A percentile compares a stretch with the other conserved stretches of the same genome.
phyloP scores from a whole-genome alignment of 2,329 filamentous ascomycete species.

The Rutstroemia sp. region DNA sequence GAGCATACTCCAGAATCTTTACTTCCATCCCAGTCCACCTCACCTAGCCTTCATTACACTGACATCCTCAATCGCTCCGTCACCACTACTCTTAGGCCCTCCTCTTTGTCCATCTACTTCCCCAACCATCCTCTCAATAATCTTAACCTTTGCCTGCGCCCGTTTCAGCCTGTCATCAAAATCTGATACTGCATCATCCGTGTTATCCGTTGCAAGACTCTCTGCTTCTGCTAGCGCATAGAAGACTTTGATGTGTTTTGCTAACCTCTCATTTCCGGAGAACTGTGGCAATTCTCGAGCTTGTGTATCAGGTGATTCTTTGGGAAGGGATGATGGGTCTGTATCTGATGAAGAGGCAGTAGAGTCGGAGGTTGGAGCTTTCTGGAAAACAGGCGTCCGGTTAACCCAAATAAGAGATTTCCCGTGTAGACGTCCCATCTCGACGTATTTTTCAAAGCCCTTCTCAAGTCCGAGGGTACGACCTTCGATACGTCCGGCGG shows the following conservation, averaged over 20 bases:
- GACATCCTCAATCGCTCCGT: constrained; percentile 41
- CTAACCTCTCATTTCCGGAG: constrained; percentile 55
- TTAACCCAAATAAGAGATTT: constrained; percentile 79
- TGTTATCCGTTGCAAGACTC: constrained; percentile 72
- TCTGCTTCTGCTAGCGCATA: constrained; percentile 72
- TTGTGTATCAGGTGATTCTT: not conserved
- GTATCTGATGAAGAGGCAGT: not conserved
- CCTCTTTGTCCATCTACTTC: constrained; percentile 27
- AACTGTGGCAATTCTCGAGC: constrained; percentile 30
- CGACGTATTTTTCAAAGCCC: constrained; percentile 86
- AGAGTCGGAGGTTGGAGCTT: not conserved
- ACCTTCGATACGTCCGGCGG: constrained; percentile 78
- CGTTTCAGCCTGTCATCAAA: constrained; percentile 85
- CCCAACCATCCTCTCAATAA: constrained; percentile 67
- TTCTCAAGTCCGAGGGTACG: constrained; percentile 86
- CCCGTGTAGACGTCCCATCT: constrained; percentile 72
- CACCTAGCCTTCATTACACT: constrained; percentile 25
- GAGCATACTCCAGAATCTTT: no score
- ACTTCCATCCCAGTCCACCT: not conserved
- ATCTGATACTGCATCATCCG: constrained; percentile 81
- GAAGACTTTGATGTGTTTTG: constrained; percentile 69
- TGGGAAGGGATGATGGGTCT: not conserved
- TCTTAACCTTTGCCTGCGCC: constrained; percentile 74
- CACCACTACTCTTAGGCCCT: constrained; percentile 16
- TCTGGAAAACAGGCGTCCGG: constrained; percentile 41